Conservation (phyloP, 106 monocot genomes). For the Platanthera guangdongensis region DNA sequence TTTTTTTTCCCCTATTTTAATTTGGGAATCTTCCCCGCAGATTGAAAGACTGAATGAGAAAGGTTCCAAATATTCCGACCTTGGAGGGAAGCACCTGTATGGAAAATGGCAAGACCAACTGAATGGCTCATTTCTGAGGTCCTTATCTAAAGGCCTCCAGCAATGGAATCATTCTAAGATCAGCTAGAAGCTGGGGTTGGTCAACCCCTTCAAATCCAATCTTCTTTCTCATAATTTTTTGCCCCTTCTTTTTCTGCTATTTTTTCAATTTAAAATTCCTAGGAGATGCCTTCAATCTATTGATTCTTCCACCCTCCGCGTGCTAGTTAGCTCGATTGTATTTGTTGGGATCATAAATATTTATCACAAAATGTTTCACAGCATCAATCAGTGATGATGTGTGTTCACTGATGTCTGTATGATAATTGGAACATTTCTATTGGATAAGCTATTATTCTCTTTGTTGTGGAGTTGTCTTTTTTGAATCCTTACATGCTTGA, state of each 20-base stretch:
- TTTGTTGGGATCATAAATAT: slow-evolving; percentile 6
- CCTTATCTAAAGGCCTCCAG: slow-evolving; percentile 36
- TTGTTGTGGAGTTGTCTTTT: too few species aligned
- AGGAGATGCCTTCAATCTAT: slow-evolving; percentile 18
- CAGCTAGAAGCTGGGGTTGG: slow-evolving; percentile 22
- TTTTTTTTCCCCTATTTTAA: background rate
- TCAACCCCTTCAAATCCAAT: background rate
- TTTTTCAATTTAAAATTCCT: background rate
- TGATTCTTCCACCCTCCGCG: slow-evolving; percentile 22
- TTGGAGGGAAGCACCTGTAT: slow-evolving; percentile 74
- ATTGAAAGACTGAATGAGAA: slow-evolving; percentile 68
- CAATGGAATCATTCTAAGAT: slow-evolving; percentile 76
- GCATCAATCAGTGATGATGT: background rate
- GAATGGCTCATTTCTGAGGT: slow-evolving; percentile 49
- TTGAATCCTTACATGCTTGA: too few species aligned
- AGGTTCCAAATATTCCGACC: slow-evolving; percentile 53
- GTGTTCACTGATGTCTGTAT: too few species aligned
- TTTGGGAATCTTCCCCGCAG: slow-evolving; percentile 23
- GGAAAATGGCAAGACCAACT: slow-evolving; percentile 25
- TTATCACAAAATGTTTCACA: background rate
- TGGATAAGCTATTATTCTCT: too few species aligned
- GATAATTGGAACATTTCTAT: too few species aligned
- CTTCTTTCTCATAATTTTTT: background rate
- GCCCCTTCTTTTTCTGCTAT: background rate
- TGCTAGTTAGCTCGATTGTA: background rate